A percentile compares a stretch with the other conserved stretches of the same genome.
Evolutionary conservation across 2,329 filamentous ascomycete species (phyloP).

Genomic region (Rosellinia necatrix): DNA sequence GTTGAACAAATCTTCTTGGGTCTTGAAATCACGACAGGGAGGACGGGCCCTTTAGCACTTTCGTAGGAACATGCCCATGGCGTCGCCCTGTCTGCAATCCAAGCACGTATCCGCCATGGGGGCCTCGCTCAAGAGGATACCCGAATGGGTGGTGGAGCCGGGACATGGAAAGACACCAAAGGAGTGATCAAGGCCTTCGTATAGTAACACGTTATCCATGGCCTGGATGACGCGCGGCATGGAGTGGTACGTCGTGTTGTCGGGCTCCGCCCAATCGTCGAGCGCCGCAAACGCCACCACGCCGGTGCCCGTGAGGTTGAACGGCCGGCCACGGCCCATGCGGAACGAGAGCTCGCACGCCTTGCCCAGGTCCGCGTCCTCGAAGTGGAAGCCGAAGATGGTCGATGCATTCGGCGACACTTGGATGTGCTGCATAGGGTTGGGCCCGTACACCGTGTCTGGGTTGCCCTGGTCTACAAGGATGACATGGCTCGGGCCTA

Average conservation of each 20-base stretch:
- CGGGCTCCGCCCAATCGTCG: constrained; percentile 22
- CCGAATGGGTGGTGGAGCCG: constrained; percentile 14
- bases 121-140: constrained; percentile 30
- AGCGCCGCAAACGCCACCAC: constrained; percentile 30
- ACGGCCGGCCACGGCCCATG: constrained; percentile 7
- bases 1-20: too few relatives aligned
- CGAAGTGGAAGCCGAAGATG: constrained; percentile 74
- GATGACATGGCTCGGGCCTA: constrained; percentile 47
- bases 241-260: constrained; percentile 30
- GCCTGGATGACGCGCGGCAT: constrained; percentile 28
- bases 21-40: too few relatives aligned
- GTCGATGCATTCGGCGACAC: constrained; percentile 58
- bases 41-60: constrained; percentile 24
- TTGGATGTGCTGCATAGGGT: constrained; percentile 50
- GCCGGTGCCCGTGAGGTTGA: constrained; percentile 31
- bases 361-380: constrained; percentile 55
- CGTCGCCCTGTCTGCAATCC: constrained; percentile 28
- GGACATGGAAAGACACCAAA: constrained; percentile 34
- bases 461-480: constrained; percentile 61
- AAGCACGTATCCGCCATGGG: constrained; percentile 33
- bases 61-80: constrained; percentile 32
- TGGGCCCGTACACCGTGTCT: constrained; percentile 46
- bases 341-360: constrained; percentile 68
- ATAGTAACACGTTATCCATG: constrained; percentile 22
- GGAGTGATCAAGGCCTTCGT: constrained; percentile 11